A percentile compares a stretch with the other conserved stretches of the same genome.
phyloP scores from a whole-genome alignment of 2,329 filamentous ascomycete species.

The Fusarium phyllophilum region DNA sequence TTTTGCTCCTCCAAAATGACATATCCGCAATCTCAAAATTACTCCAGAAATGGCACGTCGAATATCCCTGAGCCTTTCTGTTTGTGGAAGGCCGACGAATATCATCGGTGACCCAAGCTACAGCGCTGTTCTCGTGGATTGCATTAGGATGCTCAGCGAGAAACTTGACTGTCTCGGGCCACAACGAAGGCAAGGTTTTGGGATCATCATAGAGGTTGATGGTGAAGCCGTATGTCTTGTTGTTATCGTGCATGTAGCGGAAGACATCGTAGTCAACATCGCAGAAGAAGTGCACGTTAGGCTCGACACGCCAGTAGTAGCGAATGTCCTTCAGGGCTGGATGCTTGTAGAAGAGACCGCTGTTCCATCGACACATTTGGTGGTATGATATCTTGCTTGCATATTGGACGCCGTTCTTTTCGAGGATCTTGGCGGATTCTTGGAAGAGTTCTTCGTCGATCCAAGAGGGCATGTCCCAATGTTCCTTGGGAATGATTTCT shows the following conservation, averaged over 20 bases:
- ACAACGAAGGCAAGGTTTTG: slow-evolving; percentile 84
- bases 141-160: slow-evolving; percentile 85
- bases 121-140: slow-evolving; percentile 83
- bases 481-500: slow-evolving; percentile 92
- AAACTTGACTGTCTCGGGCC: slow-evolving; percentile 97
- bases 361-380: slow-evolving; percentile 99
- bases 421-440: slow-evolving; percentile 84
- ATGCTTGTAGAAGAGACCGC: slow-evolving; percentile 97
- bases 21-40: slow-evolving; percentile 98
- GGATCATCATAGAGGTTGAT: slow-evolving; percentile 96
- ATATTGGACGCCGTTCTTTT: slow-evolving; percentile 90
- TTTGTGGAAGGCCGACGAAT: slow-evolving; percentile 82
- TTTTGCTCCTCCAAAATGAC: slow-evolving; percentile 88
- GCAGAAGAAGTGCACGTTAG: slow-evolving; percentile 99
- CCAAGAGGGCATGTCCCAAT: slow-evolving; percentile 93
- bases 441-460: slow-evolving; percentile 88
- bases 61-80: slow-evolving; percentile 87
- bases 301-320: slow-evolving; percentile 99
- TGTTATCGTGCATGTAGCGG: slow-evolving; percentile 96
- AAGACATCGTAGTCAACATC: slow-evolving; percentile 99
- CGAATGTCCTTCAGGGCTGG: slow-evolving; percentile 82
- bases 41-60: slow-evolving; percentile 98
- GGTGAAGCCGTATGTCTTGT: slow-evolving; percentile 99
- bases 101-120: slow-evolving; percentile 87
- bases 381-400: slow-evolving; percentile 90